Conservation (phyloP, 2,329 filamentous ascomycete species). For the Colletotrichum ledebouriae region DNA sequence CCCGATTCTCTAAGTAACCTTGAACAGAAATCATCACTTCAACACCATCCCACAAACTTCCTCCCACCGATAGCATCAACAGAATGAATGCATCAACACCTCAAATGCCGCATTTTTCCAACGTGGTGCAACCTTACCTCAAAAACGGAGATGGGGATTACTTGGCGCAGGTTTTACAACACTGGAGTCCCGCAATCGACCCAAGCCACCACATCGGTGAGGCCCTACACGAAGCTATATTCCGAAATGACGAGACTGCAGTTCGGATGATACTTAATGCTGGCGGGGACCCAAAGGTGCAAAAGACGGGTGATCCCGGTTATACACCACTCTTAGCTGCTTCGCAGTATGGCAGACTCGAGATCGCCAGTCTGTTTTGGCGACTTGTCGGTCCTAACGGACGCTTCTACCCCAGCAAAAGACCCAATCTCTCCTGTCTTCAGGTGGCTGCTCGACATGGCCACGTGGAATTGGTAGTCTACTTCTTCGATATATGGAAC, state of each 20-base stretch:
- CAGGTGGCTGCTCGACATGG: conserved; percentile 32
- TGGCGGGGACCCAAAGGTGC: conserved; percentile 15
- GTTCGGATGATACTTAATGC: conserved; percentile 32
- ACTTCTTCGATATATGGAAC: conserved; percentile 22
- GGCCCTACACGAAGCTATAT: conserved; percentile 31
- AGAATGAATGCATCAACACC: conserved; percentile 19
- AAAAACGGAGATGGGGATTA: conserved; percentile 24
- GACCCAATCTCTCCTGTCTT: conserved; percentile 26
- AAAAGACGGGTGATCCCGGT: conserved; percentile 6
- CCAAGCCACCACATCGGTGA: conserved; percentile 24
- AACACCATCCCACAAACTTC: too few species aligned
- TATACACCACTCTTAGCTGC: conserved; percentile 31
- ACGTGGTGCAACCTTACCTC: conserved; percentile 26
- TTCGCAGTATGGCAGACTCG: conserved; percentile 29
- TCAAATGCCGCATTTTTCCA: conserved; percentile 20
- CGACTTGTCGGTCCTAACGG: conserved; percentile 24
- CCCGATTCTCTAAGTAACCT: too few species aligned
- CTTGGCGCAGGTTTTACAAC: conserved; percentile 27
- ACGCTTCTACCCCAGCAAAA: conserved; percentile 31
- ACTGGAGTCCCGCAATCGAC: conserved; percentile 32
- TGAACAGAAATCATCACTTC: too few species aligned
- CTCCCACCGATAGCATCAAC: too few species aligned
- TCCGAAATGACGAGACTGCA: conserved; percentile 28
- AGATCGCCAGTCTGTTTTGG: conserved; percentile 30
- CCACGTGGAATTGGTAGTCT: conserved; percentile 22